Evolutionary conservation across 2,329 filamentous ascomycete genomes (phyloP).

Genomic region (Dothidotthia symphoricarpi): DNA sequence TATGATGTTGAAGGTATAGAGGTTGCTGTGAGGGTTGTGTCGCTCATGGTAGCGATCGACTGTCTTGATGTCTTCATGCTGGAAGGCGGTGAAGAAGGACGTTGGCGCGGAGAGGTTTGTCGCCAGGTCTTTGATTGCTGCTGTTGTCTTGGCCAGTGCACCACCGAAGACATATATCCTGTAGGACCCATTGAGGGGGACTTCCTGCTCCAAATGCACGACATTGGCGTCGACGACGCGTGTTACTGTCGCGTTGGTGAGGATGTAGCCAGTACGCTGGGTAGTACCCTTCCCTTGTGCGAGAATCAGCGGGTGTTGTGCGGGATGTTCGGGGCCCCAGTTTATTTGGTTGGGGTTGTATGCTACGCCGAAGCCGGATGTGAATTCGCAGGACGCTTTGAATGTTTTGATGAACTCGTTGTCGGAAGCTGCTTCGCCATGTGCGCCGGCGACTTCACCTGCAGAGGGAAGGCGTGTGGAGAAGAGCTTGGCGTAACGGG

Average conservation of each 20-base stretch:
- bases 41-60: slow-evolving; percentile 64
- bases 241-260: slow-evolving; percentile 78
- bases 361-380: slow-evolving; percentile 84
- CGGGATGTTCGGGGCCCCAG: slow-evolving; percentile 72
- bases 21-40: slow-evolving; percentile 79
- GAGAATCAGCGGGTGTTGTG: slow-evolving; percentile 68
- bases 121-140: slow-evolving; percentile 70
- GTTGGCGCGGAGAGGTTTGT: slow-evolving; percentile 60
- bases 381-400: slow-evolving; percentile 89
- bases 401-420: slow-evolving; percentile 87
- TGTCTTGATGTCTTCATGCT: slow-evolving; percentile 58
- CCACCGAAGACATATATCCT: slow-evolving; percentile 86
- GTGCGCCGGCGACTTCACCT: slow-evolving; percentile 68
- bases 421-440: slow-evolving; percentile 45
- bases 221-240: slow-evolving; percentile 85
- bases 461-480: slow-evolving; percentile 73
- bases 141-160: slow-evolving; percentile 54
- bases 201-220: slow-evolving; percentile 85
- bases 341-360: slow-evolving; percentile 82
- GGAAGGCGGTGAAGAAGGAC: slow-evolving; percentile 71
- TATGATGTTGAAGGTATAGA: slow-evolving; percentile 77
- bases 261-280: slow-evolving; percentile 70
- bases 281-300: slow-evolving; percentile 55
- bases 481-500: slow-evolving; percentile 86
- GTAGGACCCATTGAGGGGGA: slow-evolving; percentile 85